Evolutionary conservation across 306 rosid genomes (phyloP), one percentile per base, ranked within the genome.

Genomic region (Oemleria cerasiformis): DNA sequence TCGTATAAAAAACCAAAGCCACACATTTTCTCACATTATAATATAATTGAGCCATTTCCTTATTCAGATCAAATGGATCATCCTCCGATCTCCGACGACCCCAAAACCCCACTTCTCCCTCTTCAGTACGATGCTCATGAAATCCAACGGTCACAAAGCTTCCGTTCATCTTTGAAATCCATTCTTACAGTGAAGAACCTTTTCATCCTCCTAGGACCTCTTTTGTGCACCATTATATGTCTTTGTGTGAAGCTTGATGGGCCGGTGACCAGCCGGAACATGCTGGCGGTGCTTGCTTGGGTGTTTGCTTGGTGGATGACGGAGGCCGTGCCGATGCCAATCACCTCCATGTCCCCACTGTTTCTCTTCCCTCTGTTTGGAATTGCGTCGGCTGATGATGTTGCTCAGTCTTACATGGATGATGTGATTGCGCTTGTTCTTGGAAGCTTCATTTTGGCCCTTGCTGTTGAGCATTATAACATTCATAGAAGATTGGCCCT

Each of bases 391-490:
- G 86, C 97, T 21, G 97, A 87, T 9, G 77, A 47, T 5, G 94
- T 93, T 3, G 97, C 96, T 9, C 97, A 84, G 34, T 79, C 94
- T 62, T 93, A 88, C 56, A 87, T 88, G 97, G 85, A 88, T 56
- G 98, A 93, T 43, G 93, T 90, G 5, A 90, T 90, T 17, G 80
- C 97, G 0, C 88, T 90, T 2, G 92, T 93, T 62, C 68, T 93
- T 8, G 98, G 98, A 9, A 90, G 96, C 71, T 93, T 93, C 75
- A 86, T 93, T 0, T 88, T 93, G 20, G 98, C 93, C 10, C 89
- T 93, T 17, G 97, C 97, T 6, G 98, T 93, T 0, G 98, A 93
- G 80, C 93, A 94, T 73, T 90, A 93, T 65, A 88, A 88, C 77
- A 84, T 93, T 0, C 98, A 93, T 47, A 82, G 85, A 66, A 80